Percentiles rank a stretch among this genome's conserved stretches.
Evolutionary conservation across 1,284 basidiomycete genomes (phyloP).

Genomic region (Apiotrichum sp.): DNA sequence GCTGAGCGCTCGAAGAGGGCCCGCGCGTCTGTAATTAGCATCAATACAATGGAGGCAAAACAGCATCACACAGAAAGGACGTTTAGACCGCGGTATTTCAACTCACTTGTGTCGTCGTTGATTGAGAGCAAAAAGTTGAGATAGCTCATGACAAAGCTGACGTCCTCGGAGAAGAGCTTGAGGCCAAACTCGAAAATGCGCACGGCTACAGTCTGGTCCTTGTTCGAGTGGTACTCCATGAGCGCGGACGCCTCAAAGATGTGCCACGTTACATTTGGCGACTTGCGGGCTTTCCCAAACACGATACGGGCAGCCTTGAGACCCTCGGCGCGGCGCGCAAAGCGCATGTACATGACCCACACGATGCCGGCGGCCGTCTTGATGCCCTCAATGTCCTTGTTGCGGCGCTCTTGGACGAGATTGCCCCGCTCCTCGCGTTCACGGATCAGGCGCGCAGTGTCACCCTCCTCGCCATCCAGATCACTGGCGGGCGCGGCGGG

Average conservation of each 20-base stretch:
- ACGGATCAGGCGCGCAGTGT: conserved; percentile 54
- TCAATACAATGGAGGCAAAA: too few species aligned
- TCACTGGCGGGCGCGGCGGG: conserved; percentile 33
- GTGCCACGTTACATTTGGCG: conserved; percentile 82
- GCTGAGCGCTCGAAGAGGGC: conserved; percentile 84
- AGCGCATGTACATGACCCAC: conserved; percentile 86
- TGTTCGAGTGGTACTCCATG: conserved; percentile 93
- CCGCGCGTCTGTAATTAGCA: conserved; percentile 63
- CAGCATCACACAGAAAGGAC: too few species aligned
- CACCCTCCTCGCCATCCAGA: conserved; percentile 27
- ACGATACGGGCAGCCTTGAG: conserved; percentile 69
- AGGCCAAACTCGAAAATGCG: conserved; percentile 94
- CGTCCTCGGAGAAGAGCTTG: conserved; percentile 74
- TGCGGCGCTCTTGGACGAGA: conserved; percentile 45
- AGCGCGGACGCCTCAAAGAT: conserved; percentile 88
- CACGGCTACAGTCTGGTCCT: conserved; percentile 75
- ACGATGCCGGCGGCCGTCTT: conserved; percentile 51
- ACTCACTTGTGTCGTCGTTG: conserved; percentile 77
- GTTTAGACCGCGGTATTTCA: too few species aligned
- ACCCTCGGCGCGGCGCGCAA: conserved; percentile 76
- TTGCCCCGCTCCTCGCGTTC: conserved; percentile 58
- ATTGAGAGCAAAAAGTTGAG: conserved; percentile 87
- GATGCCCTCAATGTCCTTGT: conserved; percentile 50
- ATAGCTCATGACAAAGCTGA: conserved; percentile 81
- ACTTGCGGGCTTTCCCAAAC: conserved; percentile 79